These are phyloP conservation scores for Scolecobasidium constrictum DNA, from an alignment of 2,329 filamentous ascomycete species.

Conservation along the genomic window DNA sequence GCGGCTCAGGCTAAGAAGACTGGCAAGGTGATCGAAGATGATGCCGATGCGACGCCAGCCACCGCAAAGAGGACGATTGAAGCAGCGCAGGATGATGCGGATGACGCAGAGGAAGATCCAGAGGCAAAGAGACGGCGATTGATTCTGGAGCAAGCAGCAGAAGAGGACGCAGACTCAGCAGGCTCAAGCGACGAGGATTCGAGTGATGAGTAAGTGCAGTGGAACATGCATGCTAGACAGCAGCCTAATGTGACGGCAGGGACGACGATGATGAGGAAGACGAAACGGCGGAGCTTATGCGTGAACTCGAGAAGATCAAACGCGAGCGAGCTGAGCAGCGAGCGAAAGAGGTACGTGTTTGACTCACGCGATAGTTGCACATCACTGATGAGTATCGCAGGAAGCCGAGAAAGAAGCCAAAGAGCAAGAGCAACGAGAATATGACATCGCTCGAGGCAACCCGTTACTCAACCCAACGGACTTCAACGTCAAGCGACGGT, in stretches of 20 bases:
- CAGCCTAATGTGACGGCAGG: not conserved
- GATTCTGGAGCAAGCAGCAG: conserved; percentile 77
- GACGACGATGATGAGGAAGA: conserved; percentile 52
- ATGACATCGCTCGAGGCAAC: conserved; percentile 85
- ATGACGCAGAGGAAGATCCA: conserved; percentile 45
- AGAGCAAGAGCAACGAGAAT: conserved; percentile 74
- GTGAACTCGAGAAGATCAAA: conserved; percentile 90
- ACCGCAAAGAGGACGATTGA: conserved; percentile 56
- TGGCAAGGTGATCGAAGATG: conserved; percentile 43
- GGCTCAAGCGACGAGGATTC: conserved; percentile 42
- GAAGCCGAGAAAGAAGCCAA: conserved; percentile 70
- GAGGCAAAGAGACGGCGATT: conserved; percentile 70
- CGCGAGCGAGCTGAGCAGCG: conserved; percentile 72
- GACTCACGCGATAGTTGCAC: not conserved
- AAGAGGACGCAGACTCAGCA: conserved; percentile 75
- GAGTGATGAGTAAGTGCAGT: conserved; percentile 46
- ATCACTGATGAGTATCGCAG: conserved; percentile 23
- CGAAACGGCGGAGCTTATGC: conserved; percentile 77
- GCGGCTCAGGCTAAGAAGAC: conserved; percentile 79
- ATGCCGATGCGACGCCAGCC: conserved; percentile 24
- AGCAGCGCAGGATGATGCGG: conserved; percentile 29
- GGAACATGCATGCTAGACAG: conserved; percentile 13
- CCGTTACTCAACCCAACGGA: conserved; percentile 80
- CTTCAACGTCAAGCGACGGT: conserved; percentile 74
- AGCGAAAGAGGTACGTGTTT: conserved; percentile 51